Conservation (phyloP, 2,329 filamentous ascomycete genomes). For the Colletotrichum sp. region DNA sequence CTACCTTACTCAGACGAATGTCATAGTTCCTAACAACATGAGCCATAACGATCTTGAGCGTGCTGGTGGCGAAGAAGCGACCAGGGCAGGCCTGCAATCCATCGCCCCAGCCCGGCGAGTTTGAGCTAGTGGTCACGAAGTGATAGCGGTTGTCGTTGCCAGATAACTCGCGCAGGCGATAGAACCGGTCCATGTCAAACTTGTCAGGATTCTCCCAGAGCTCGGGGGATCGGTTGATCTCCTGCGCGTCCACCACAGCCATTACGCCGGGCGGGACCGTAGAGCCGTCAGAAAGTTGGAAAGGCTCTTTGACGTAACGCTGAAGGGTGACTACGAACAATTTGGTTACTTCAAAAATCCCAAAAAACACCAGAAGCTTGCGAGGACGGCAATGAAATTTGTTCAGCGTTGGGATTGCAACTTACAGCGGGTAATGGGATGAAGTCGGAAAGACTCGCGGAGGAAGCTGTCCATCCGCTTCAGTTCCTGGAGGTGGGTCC, state of each 20-base stretch:
- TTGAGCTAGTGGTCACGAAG: not conserved
- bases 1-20: not conserved
- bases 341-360: not conserved
- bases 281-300: not conserved
- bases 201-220: not conserved
- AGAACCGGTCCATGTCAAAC: not conserved
- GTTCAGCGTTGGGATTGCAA: not conserved
- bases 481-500: not conserved
- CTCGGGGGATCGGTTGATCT: not conserved
- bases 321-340: not conserved
- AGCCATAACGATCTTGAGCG: not conserved
- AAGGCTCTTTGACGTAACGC: not conserved
- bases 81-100: not conserved
- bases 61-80: not conserved
- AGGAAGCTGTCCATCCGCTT: not conserved
- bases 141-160: not conserved
- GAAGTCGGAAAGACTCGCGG: not conserved
- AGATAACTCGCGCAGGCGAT: not conserved
- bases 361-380: fast-evolving
- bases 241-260: not conserved
- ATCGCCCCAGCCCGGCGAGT: not conserved
- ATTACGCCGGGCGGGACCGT: not conserved
- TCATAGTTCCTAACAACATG: not conserved
- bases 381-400: not conserved
- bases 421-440: not conserved